Evolutionary conservation across 805 yeast genomes (phyloP), one percentile per base, ranked within the genome.

Genomic region (Suhomyces tanzawaensis): DNA sequence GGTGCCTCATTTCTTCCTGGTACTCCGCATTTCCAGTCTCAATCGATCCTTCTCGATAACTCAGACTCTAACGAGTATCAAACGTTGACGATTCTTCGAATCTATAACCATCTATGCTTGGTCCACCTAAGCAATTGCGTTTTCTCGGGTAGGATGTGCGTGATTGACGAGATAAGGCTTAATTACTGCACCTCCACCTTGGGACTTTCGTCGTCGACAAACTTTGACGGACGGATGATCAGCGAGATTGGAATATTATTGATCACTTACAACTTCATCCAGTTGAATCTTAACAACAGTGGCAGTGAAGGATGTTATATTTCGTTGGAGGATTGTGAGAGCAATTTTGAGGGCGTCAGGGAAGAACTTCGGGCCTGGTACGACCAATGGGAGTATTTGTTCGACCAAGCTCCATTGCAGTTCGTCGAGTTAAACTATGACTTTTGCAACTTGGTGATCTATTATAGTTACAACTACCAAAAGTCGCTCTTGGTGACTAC

Each of bases 201-300:
- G 34, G 76, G 79, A 27, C 58, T 77, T 26, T 67, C 80, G 4
- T 66, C 76, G 24, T 77, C 89, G 2, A 82, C 89, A 4, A 82
- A 83, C 51, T 85, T 85, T 55, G 95, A 85, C 53, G 87, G 85
- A n/a, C 62, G 93, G 41, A 82, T 85, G 78, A 81, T 84, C 6
- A 81, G 88, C 28, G 95, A 85, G 57, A 77, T 83, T 35, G 74
- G 80, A 14, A 67, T 83, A 8, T 77, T 81, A 37, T 55, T 76
- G 13, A 69, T 78, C 9, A 67, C 81, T 0, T 82, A 82, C 58
- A 74, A 75, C 40, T 82, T 69, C 54, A 62, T 81, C 15, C 82
- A 80, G 37, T 42, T 52, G 9, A 61, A 17, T 28, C 33, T 35
- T 14, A 28, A 22, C 48, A 40, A 34, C 42, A 7, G 36, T 9